Percentiles rank a stretch among this genome's conserved stretches.
phyloP scores from a whole-genome alignment of 2,329 filamentous ascomycete species.

The Sporothrix pallida region DNA sequence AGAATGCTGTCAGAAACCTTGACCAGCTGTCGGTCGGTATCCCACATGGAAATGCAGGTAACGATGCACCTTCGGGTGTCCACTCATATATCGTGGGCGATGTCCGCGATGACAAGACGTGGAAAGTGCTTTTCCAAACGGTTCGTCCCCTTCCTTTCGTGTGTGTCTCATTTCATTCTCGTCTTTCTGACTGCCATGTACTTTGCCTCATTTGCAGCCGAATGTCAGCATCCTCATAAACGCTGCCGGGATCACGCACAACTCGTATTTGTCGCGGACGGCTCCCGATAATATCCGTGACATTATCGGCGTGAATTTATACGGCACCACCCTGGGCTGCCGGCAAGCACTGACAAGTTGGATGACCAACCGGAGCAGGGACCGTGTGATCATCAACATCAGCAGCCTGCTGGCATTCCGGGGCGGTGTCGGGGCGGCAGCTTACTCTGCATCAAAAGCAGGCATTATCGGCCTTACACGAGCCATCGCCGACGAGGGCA shows the following conservation, averaged over 20 bases:
- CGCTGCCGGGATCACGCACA: constrained; percentile 75
- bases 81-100: constrained; percentile 38
- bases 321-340: constrained; percentile 67
- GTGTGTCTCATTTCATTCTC: not conserved
- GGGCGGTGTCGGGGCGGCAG: constrained; percentile 69
- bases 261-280: constrained; percentile 65
- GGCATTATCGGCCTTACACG: constrained; percentile 75
- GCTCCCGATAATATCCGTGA: constrained; percentile 56
- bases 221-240: constrained; percentile 70
- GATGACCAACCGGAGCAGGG: constrained; percentile 29
- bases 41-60: constrained; percentile 39
- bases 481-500: constrained; percentile 68
- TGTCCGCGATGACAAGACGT: constrained; percentile 37
- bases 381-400: constrained; percentile 76
- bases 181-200: not conserved
- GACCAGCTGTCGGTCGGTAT: constrained; percentile 29
- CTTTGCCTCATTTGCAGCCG: not conserved
- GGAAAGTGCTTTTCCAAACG: constrained; percentile 35
- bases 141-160: constrained; percentile 22
- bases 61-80: not conserved
- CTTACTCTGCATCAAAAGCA: constrained; percentile 81
- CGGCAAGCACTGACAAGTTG: constrained; percentile 49
- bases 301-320: constrained; percentile 73
- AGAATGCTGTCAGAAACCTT: constrained; percentile 43
- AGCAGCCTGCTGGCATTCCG: constrained; percentile 75